Evolutionary conservation across 345 rosid species (phyloP), one percentile per base, ranked within the genome.

Genomic region (Eutrema yunnanense): DNA sequence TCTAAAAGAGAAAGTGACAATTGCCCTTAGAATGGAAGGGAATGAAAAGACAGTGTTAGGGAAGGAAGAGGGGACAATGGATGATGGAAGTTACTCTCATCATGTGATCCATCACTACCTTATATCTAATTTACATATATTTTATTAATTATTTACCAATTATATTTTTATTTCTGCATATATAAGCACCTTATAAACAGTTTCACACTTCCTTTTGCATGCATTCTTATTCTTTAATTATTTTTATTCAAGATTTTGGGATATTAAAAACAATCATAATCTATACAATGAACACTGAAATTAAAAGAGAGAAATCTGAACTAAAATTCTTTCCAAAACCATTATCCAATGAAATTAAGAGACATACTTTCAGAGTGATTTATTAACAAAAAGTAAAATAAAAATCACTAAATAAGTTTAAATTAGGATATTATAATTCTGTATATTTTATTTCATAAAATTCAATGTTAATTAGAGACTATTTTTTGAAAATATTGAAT

Each of bases 41-140:
- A 69, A 75, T 75, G 74, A 75, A 68, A 75, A 75, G 79, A 75
- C 74, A 62, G 74, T 75, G 74, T 75, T 75, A 75, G 65, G 57
- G 69, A 67, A 67, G 63, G 63, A 60, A 74, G 52, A 67, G 78
- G 74, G n/a, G 79, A 75, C 79, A 75, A 69, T 69, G 27, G 73
- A 67, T 75, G 73, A 75, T 75, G 78, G 78, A 75, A 42, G 56
- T 67, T 75, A 37, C 78, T 67, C 73, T 75, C 71, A 75, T 69
- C 79, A 69, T 75, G 79, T 68, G 74, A 75, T 75, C 57, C 58
- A 62, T 68, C 74, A 53, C 69, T 61, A 50, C 49, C 55, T 61
- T 52, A 34, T 61, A 60, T 51, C 69, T 52, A 52, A 60, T 75
- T 61, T 30, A 48, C 60, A 56, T 55, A 57, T 73, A 47, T 66